Evolutionary conservation across 2,329 filamentous ascomycete species (phyloP), one percentile per base, ranked within the genome.

Genomic region (Hypoxylon rubiginosum): DNA sequence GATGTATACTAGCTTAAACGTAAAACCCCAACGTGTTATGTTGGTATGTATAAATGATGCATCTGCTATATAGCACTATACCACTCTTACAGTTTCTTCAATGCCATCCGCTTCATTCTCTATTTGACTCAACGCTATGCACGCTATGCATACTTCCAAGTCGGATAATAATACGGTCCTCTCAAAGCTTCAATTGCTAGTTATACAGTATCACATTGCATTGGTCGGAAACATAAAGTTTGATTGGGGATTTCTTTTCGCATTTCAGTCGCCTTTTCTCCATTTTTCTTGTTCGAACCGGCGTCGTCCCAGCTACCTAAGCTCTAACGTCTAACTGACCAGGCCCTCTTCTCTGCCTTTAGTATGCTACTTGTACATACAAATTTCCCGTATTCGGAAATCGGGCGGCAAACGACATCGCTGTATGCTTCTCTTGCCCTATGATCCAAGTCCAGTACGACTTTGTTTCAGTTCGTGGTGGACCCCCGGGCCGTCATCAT

Each of bases 181-280:
- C 41, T 11, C 11, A 36, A 9, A 36, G 34, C 5, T 9, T 53
- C 30, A 52, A 4, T 6, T 19, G 26, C n/a, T 3, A 48, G 13
- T 49, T 11, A 53, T 30, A 34, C 32, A 11, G 4, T 15, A 36
- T 57, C 53, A 41, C 46, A 34, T 51, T 17, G 17, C 15, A 63
- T 58, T 4, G 21, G 13, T 36, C 10, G 28, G 11, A 13, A 45
- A 15, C 13, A 36, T 2, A 15, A 24, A 8, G 43, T 56, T 49
- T 71, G 69, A 73, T 68, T 46, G 70, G 72, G 68, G 72, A 73
- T 70, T 72, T 71, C 30, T 49, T 68, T 52, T 70, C 43, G 61
- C 57, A 70, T 68, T 72, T 69, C 69, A 69, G 58, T 59, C 50
- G 66, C 58, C 66, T 30, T 65, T 53, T 43, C 52, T 51, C 24